These are phyloP conservation scores for Phellinidium pouzarii DNA, from an alignment of 1,284 basidiomycete genomes.

Conservation along the genomic window DNA sequence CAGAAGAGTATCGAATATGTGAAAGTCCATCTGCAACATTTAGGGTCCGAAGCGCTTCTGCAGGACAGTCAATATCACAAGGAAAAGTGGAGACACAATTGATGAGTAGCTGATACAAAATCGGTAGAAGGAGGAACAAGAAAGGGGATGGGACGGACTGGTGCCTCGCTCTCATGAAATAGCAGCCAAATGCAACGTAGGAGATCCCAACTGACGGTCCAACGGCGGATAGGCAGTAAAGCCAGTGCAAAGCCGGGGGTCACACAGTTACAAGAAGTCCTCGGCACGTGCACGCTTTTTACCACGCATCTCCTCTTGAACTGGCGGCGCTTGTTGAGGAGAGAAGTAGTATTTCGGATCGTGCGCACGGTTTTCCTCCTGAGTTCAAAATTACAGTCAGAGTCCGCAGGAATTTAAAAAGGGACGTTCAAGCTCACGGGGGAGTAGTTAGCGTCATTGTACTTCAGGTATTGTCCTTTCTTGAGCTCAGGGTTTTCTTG, in stretches of 20 bases:
- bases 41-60: neutral
- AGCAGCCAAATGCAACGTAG: neutral
- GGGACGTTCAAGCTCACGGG: slow-evolving; percentile 41
- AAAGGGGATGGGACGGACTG: slow-evolving; percentile 8
- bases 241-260: neutral
- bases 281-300: slow-evolving; percentile 75
- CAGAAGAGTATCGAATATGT: neutral
- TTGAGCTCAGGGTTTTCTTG: slow-evolving; percentile 71
- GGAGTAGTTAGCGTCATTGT: slow-evolving; percentile 69
- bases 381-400: slow-evolving; percentile 15
- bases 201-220: neutral
- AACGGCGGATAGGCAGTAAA: slow-evolving; percentile 4
- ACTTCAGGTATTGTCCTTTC: slow-evolving; percentile 72
- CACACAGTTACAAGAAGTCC: slow-evolving; percentile 51
- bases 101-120: slow-evolving; percentile 8
- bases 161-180: slow-evolving; percentile 4
- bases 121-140: neutral
- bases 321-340: slow-evolving; percentile 23
- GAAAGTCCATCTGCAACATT: neutral
- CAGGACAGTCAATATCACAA: neutral
- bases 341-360: slow-evolving; percentile 66
- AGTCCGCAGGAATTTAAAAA: neutral
- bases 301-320: slow-evolving; percentile 54
- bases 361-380: slow-evolving; percentile 81
- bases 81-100: neutral